Conservation (phyloP, 2,329 filamentous ascomycete species). For the Aureobasidium musti region DNA sequence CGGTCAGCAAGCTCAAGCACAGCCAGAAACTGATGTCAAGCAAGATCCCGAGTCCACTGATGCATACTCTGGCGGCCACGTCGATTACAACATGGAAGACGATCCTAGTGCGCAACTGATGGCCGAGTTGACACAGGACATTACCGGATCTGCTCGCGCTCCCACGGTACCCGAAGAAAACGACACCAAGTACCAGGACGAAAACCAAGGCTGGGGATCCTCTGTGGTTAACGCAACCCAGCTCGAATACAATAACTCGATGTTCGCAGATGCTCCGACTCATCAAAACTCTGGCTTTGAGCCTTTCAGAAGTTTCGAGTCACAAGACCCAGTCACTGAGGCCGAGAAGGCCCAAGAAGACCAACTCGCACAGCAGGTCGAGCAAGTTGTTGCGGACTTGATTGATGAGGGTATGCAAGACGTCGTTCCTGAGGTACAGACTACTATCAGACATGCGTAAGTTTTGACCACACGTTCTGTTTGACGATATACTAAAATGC, state of each 20-base stretch:
- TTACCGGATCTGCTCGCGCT: neutral
- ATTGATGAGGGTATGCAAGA: neutral
- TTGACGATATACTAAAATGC: neutral
- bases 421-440: neutral
- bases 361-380: neutral
- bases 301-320: neutral
- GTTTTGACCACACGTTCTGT: neutral
- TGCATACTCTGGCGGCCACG: neutral
- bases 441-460: neutral
- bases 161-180: neutral
- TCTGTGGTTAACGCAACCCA: neutral
- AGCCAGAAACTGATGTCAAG: neutral
- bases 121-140: neutral
- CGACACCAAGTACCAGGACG: neutral
- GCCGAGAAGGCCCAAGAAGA: neutral
- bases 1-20: neutral
- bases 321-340: neutral
- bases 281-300: neutral
- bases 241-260: neutral
- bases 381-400: constrained; percentile 1
- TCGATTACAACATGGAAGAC: neutral
- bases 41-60: neutral
- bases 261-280: neutral
- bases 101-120: constrained; percentile 12
- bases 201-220: neutral